Percentiles rank a stretch among this genome's conserved stretches.
Evolutionary conservation across 768 basidiomycete species (phyloP).

Genomic region (Polyporus arcularius): DNA sequence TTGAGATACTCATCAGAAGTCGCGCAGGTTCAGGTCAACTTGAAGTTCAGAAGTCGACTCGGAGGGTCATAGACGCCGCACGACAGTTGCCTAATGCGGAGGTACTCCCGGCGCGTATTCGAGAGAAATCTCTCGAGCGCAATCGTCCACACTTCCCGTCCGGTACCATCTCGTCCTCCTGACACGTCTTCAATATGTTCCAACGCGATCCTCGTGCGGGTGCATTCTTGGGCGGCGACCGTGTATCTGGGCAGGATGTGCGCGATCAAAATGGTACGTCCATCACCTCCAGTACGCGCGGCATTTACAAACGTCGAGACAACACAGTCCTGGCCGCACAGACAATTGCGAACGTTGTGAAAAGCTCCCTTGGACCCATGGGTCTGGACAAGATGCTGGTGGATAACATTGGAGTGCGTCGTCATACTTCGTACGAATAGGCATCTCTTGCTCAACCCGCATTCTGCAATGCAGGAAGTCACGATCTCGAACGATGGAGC

Average conservation of each 20-base stretch:
- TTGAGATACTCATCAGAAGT: too few relatives aligned
- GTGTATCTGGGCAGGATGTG: conserved; percentile 93
- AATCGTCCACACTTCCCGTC: conserved; percentile 2
- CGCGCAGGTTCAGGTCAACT: too few relatives aligned
- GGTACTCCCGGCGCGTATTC: neutral
- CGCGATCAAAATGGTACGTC: conserved; percentile 91
- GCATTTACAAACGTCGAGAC: neutral
- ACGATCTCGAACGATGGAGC: conserved; percentile 99
- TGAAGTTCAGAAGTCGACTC: too few relatives aligned
- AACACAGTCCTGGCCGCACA: conserved; percentile 86
- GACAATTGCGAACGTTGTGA: conserved; percentile 96
- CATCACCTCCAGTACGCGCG: conserved; percentile 4
- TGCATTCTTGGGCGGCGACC: conserved; percentile 91
- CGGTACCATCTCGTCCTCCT: conserved; percentile 1
- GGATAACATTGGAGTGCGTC: conserved; percentile 90
- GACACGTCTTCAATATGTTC: conserved; percentile 54
- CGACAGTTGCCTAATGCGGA: too few relatives aligned
- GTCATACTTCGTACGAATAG: too few relatives aligned
- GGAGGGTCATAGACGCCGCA: too few relatives aligned
- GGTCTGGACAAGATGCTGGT: conserved; percentile 98
- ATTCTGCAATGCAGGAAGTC: conserved; percentile 70
- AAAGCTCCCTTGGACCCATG: conserved; percentile 92
- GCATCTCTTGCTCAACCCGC: neutral
- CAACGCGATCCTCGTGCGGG: conserved; percentile 92
- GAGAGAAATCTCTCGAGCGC: conserved; percentile 13